These are phyloP conservation scores for Candida yuanshanica DNA, from an alignment of 805 yeast genomes.

Conservation along the genomic window DNA sequence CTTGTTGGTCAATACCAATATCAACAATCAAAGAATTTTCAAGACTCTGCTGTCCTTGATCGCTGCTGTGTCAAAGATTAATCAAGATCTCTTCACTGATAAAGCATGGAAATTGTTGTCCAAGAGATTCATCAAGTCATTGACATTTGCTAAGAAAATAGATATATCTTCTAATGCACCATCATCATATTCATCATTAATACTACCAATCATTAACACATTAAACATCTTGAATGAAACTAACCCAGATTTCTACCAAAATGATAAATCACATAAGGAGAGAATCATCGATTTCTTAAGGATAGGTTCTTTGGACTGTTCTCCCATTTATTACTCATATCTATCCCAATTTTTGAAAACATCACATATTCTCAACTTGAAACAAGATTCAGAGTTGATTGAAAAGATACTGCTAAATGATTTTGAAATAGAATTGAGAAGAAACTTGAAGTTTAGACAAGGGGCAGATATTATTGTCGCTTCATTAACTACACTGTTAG, in stretches of 20 bases:
- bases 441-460: slow-evolving; percentile 26
- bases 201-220: slow-evolving; percentile 45
- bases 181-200: slow-evolving; percentile 38
- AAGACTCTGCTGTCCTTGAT: slow-evolving; percentile 36
- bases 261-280: slow-evolving; percentile 40
- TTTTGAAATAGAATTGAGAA: slow-evolving; percentile 23
- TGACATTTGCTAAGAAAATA: slow-evolving; percentile 25
- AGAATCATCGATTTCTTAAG: slow-evolving; percentile 41
- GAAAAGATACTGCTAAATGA: slow-evolving; percentile 26
- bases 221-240: slow-evolving; percentile 38
- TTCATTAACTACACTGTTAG: slow-evolving; percentile 26
- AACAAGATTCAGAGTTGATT: slow-evolving; percentile 20
- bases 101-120: slow-evolving; percentile 27
- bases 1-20: slow-evolving; percentile 27
- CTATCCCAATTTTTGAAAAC: slow-evolving; percentile 18
- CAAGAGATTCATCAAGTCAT: slow-evolving; percentile 28
- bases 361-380: slow-evolving; percentile 10
- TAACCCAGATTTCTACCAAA: slow-evolving; percentile 50
- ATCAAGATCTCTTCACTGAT: slow-evolving; percentile 16
- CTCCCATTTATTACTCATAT: slow-evolving; percentile 40
- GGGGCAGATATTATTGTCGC: slow-evolving; percentile 27
- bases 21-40: slow-evolving; percentile 36
- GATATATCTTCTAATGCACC: slow-evolving; percentile 28
- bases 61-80: slow-evolving; percentile 24
- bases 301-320: slow-evolving; percentile 50